Conservation (phyloP, 176 grass and related monocot genomes). For the Themeda triandra region DNA sequence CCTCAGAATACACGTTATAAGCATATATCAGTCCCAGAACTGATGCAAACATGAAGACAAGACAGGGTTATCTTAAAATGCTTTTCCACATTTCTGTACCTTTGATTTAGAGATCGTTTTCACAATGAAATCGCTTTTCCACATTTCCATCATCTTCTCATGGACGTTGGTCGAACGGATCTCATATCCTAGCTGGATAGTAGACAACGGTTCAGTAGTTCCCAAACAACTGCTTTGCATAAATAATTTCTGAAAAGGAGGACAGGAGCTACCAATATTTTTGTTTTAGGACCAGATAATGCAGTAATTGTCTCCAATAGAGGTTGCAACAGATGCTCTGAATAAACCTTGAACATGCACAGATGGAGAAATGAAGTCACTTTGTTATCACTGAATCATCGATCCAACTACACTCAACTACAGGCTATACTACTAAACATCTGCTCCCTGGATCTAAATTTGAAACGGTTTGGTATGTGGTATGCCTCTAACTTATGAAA, state of each 20-base stretch:
- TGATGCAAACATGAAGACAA: neutral
- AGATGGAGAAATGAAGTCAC: neutral
- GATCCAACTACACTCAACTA: neutral
- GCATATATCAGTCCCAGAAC: neutral
- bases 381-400: neutral
- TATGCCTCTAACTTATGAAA: conserved; percentile 1
- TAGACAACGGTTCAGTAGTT: neutral
- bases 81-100: conserved; percentile 20
- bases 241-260: neutral
- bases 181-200: conserved; percentile 76
- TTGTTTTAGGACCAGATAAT: conserved; percentile 87
- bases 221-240: neutral
- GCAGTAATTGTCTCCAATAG: conserved; percentile 78
- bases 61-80: neutral
- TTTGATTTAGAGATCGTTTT: conserved; percentile 75
- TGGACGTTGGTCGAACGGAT: conserved; percentile 80
- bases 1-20: conserved; percentile 2
- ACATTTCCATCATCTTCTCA: conserved; percentile 89
- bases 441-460: neutral
- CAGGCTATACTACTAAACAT: neutral
- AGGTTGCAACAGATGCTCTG: conserved; percentile 76
- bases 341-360: conserved; percentile 65
- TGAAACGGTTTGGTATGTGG: neutral
- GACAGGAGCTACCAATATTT: conserved; percentile 45
- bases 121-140: conserved; percentile 76